Evolutionary conservation across 768 basidiomycete species (phyloP).

Genomic region (Lentinula edodes): DNA sequence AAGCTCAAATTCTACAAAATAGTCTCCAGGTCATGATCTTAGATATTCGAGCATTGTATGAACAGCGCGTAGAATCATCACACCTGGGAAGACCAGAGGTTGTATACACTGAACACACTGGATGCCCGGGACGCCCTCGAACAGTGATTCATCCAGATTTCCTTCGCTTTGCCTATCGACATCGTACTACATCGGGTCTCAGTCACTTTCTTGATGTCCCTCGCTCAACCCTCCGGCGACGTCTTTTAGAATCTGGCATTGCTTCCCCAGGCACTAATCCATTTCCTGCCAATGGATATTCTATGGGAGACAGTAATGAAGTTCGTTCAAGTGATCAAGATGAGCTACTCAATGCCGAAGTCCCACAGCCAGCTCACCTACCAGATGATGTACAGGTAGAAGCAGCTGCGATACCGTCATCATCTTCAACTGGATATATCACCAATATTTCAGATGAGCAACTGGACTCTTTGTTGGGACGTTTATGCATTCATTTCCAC

Average conservation of each 20-base stretch:
- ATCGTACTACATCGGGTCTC: conserved; percentile 10
- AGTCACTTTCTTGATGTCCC: conserved; percentile 13
- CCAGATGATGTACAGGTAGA: too few species aligned
- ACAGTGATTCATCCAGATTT: conserved; percentile 13
- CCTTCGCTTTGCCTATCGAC: conserved; percentile 13
- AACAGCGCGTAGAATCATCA: neutral
- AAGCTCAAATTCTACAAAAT: neutral
- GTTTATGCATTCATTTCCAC: conserved; percentile 9
- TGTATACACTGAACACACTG: neutral
- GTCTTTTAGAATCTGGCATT: conserved; percentile 14
- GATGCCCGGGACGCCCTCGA: conserved; percentile 1
- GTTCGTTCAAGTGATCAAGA: too few species aligned
- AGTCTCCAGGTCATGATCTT: neutral
- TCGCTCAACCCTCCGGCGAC: conserved; percentile 8
- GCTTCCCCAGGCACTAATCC: conserved; percentile 9
- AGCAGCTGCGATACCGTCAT: too few species aligned
- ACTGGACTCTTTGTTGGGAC: neutral
- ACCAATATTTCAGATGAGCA: too few species aligned
- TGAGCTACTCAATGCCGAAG: too few species aligned
- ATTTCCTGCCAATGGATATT: neutral
- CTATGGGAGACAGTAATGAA: too few species aligned
- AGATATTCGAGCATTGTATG: neutral
- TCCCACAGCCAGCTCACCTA: too few species aligned
- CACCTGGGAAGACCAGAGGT: neutral
- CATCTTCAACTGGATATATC: too few species aligned